Percentiles rank a stretch among this genome's conserved stretches.
phyloP scores from a whole-genome alignment of 208 protist genomes.

The Wallacemonas sp. region DNA sequence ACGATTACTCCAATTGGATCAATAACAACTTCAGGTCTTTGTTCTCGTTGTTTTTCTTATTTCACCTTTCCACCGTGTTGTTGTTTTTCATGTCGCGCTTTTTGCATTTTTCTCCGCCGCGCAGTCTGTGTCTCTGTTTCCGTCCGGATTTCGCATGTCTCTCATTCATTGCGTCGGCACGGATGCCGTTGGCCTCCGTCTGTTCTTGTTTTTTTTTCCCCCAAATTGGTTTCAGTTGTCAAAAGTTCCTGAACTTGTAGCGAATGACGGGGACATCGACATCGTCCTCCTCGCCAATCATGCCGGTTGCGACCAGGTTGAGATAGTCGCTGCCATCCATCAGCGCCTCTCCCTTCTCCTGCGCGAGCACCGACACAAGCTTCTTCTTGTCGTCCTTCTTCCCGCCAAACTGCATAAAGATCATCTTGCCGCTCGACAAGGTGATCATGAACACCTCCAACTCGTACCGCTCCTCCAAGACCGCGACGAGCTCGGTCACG shows the following conservation, averaged over 20 bases:
- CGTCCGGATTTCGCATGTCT: too few species aligned
- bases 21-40: too few species aligned
- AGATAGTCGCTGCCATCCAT: slow-evolving; percentile 68
- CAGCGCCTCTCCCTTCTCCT: slow-evolving; percentile 57
- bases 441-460: slow-evolving; percentile 94
- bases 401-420: slow-evolving; percentile 81
- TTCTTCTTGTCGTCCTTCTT: slow-evolving; percentile 75
- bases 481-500: slow-evolving; percentile 90
- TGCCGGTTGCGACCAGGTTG: slow-evolving; percentile 75
- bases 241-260: slow-evolving; percentile 70
- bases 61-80: too few species aligned
- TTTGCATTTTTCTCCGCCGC: too few species aligned
- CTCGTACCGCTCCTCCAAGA: slow-evolving; percentile 89
- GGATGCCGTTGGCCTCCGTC: neutral
- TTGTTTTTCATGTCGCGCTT: too few species aligned
- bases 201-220: neutral
- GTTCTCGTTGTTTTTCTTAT: too few species aligned
- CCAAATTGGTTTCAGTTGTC: neutral
- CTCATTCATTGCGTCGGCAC: too few species aligned
- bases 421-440: slow-evolving; percentile 80
- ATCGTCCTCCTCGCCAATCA: slow-evolving; percentile 76
- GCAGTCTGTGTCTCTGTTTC: too few species aligned
- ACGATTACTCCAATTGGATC: too few species aligned
- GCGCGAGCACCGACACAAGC: slow-evolving; percentile 57
- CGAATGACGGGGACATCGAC: slow-evolving; percentile 84